Percentiles rank a stretch among this genome's conserved stretches.
Evolutionary conservation across 495 filamentous ascomycete species (phyloP).

Genomic region (Sabuloglossum arenarium): DNA sequence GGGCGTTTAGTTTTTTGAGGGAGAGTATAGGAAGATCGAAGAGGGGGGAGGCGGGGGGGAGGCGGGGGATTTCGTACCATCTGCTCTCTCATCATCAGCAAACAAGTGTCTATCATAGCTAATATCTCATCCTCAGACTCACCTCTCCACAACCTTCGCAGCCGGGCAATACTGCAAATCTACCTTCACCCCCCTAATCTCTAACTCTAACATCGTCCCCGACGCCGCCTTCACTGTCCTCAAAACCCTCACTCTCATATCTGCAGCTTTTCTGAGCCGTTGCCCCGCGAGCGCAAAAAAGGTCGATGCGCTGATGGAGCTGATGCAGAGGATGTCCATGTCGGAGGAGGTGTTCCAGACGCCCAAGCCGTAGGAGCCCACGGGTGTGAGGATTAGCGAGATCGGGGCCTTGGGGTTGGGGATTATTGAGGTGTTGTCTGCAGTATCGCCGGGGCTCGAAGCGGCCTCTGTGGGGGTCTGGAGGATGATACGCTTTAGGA

Average conservation of each 20-base stretch:
- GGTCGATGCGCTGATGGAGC: constrained; percentile 28
- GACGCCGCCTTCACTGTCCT: constrained; percentile 28
- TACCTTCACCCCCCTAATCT: constrained; percentile 26
- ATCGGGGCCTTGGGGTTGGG: constrained; percentile 13
- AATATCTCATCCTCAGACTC: no score
- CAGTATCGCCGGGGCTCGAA: background rate
- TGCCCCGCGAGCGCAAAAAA: constrained; percentile 33
- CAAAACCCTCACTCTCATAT: constrained; percentile 24
- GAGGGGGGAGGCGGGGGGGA: constrained; percentile 19
- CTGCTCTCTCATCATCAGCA: constrained; percentile 7
- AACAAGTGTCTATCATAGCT: background rate
- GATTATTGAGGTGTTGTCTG: background rate
- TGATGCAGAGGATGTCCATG: constrained; percentile 36
- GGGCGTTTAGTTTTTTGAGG: constrained; percentile 31
- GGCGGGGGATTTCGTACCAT: constrained; percentile 13
- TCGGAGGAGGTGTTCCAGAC: constrained; percentile 33
- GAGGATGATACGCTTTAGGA: constrained; percentile 22
- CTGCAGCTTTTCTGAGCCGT: constrained; percentile 22
- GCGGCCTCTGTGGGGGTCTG: constrained; percentile 2
- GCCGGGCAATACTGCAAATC: constrained; percentile 40
- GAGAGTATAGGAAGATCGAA: constrained; percentile 26
- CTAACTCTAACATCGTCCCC: constrained; percentile 33
- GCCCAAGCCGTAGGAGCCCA: constrained; percentile 38
- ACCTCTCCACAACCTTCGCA: constrained; percentile 21
- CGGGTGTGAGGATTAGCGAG: constrained; percentile 26